Evolutionary conservation across 2,329 filamentous ascomycete species (phyloP), one percentile per base, ranked within the genome.

Genomic region (Cladosporium velox): DNA sequence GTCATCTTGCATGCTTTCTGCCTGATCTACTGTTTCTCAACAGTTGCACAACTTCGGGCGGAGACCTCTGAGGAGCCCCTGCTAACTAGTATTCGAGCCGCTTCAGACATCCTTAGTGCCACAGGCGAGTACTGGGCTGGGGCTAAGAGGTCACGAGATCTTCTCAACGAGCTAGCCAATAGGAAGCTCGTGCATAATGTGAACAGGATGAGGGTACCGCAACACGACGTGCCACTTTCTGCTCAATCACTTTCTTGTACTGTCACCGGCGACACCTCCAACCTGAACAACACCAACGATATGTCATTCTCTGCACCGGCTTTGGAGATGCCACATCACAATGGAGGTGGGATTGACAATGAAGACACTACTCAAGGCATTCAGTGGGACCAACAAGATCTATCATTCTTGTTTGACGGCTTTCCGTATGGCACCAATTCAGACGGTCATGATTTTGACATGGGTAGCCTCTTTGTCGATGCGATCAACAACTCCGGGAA

Each of bases 41-140:
- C 55, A 4, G 55, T 59, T 5, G 2, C 55, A 15, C 55, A 59
- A 6, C 7, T 59, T 18, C 28, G 11, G 4, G 15, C 18, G 28
- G 35, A 59, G 21, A 21, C 32, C 10, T 59, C 28, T 34, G 12
- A 18, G 24, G 55, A 59, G 7, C 8, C n/a, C 18, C 1, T 59
- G 4, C n/a, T 59, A 1, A 7, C 21, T 26, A 28, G 34, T 30
- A 21, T 59, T 15, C 55, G 55, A 18, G 55, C 55, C 8, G 55
- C 55, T 10, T 38, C 34, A 28, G 32, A 59, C 21, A 26, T 59
- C 6, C 12, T 59, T 11, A 59, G 55, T 24, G 55, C 55, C 7
- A 59, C 55, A 7, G 55, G 55, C 32, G 55, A 59, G 12, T 59
- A 59, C 35, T 59, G 55, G 55, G 34, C 55, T 15, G 55, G 55